Conservation (phyloP, 139 green algal genomes). For the Tetradesmus obliquus region DNA sequence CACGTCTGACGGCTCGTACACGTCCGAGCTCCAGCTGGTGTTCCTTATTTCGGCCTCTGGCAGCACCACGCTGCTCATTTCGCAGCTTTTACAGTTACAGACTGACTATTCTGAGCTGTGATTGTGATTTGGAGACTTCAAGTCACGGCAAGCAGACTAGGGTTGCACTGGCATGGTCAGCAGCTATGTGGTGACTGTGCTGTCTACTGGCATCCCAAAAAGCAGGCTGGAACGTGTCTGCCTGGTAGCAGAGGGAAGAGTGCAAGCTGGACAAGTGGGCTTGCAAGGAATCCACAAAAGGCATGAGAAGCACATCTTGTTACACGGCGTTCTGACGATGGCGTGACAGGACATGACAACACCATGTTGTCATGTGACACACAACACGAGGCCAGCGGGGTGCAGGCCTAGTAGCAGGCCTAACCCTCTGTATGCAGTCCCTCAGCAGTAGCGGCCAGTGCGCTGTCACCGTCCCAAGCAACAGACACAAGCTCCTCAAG, state of each 20-base stretch:
- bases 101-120: too few species aligned
- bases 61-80: not conserved
- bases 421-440: not conserved
- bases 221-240: too few species aligned
- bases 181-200: too few species aligned
- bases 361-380: not conserved
- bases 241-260: too few species aligned
- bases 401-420: not conserved
- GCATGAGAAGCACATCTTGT: too few species aligned
- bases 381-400: not conserved
- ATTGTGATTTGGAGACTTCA: too few species aligned
- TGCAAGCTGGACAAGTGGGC: too few species aligned
- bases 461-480: not conserved
- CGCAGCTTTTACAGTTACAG: not conserved
- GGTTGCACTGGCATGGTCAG: too few species aligned
- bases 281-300: too few species aligned
- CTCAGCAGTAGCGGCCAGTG: not conserved
- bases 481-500: not conserved
- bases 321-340: too few species aligned
- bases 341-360: not conserved
- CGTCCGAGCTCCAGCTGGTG: constrained; percentile 57
- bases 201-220: too few species aligned
- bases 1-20: constrained; percentile 88
- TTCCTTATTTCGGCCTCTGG: constrained; percentile 7
- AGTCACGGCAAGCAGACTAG: too few species aligned